Evolutionary conservation across 1,284 basidiomycete genomes (phyloP).

Genomic region (Malassezia japonica): DNA sequence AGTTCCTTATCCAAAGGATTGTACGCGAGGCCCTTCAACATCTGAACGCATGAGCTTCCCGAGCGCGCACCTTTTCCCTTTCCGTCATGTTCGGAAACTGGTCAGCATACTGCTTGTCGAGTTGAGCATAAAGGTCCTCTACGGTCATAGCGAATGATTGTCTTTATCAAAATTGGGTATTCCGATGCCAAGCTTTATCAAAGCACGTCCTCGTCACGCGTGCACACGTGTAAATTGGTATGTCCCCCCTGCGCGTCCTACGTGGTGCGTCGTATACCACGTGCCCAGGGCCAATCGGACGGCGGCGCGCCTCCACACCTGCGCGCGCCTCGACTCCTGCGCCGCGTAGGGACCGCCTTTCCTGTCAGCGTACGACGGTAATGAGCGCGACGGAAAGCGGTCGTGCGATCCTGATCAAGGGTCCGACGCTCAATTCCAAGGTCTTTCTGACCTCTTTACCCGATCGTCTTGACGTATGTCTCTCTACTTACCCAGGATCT

Average conservation of each 20-base stretch:
- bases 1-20: constrained; percentile 6
- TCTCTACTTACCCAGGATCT: constrained; percentile 16
- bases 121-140: constrained; percentile 7
- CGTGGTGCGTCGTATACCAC: too few species aligned
- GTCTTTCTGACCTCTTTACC: constrained; percentile 38
- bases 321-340: not conserved
- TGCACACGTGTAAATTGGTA: too few species aligned
- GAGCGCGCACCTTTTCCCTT: constrained; percentile 16
- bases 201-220: too few species aligned
- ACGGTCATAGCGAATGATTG: too few species aligned
- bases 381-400: constrained; percentile 5
- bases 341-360: not conserved
- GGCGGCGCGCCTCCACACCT: not conserved
- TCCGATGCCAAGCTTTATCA: too few species aligned
- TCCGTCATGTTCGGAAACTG: constrained; percentile 6
- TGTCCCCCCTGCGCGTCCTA: too few species aligned
- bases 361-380: constrained; percentile 4
- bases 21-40: constrained; percentile 7
- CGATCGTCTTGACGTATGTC: constrained; percentile 22
- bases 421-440: constrained; percentile 34
- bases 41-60: not conserved
- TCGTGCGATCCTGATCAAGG: constrained; percentile 38
- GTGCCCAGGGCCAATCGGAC: not conserved
- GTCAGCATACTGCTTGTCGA: constrained; percentile 14
- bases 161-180: too few species aligned